Evolutionary conservation across 176 grass and related monocot genomes (phyloP), one percentile per base, ranked within the genome.

Genomic region (Triticum turgidum): DNA sequence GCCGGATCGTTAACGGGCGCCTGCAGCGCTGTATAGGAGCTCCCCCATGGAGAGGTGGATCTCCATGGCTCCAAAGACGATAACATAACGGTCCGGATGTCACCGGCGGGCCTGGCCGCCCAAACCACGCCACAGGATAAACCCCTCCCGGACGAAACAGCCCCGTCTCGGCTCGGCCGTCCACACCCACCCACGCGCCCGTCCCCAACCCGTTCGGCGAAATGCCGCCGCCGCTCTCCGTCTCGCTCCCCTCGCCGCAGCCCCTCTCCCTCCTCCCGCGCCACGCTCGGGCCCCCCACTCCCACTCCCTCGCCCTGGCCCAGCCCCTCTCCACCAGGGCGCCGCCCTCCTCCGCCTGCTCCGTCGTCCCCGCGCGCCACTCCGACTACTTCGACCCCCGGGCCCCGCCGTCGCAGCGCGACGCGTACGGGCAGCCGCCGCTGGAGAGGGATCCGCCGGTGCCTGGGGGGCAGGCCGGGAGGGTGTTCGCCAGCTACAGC

Each of bases 301-400:
- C 72, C 5, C 56, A 66, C 1, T 0, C 72, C 3, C 15, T 47
- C 1, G 0, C 24, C 11, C 33, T 35, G 17, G 0, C 44, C 14
- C 29, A 3, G 0, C 11, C n/a, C 9, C 11, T 76, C 4, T 68
- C 56, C 76, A 3, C 58, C 33, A 84, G 80, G 76, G 80, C 21
- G 45, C 6, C 20, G 35, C 10, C 17, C 61, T 21, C 63, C 0
- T 66, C 74, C 22, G 37, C 49, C 27, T 87, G 85, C 77, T 38
- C 82, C 62, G 81, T 61, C 77, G 81, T 77, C 5, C 67, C 85
- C 49, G 18, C 82, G 63, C 89, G 86, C 76, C 86, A 88, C 89
- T 85, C 85, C 51, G 89, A 85, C 89, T 91, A 91, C 77, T 91
- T 88, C 82, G 89, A 91, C 82, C 86, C 89, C 3, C 51, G 85